phyloP scores from a whole-genome alignment of 2,329 filamentous ascomycete genomes.

The Fusarium equiseti region DNA sequence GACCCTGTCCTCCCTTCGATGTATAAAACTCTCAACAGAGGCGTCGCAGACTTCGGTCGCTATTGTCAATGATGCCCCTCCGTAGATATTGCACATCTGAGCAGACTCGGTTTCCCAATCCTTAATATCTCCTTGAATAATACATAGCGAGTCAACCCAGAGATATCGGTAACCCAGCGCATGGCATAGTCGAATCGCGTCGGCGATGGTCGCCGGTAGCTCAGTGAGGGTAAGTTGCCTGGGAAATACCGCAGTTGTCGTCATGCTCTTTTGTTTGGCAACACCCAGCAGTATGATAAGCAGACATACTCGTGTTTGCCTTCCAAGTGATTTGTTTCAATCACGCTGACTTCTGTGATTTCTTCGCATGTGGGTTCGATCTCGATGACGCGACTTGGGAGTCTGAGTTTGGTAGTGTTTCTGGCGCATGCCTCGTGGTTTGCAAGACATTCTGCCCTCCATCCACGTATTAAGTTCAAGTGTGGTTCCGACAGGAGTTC shows the following conservation, averaged over 20 bases:
- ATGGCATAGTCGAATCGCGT: background rate
- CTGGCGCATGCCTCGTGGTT: background rate
- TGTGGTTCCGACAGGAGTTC: background rate
- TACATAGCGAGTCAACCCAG: background rate
- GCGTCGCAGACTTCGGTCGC: background rate
- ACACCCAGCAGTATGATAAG: background rate
- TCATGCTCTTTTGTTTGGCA: background rate
- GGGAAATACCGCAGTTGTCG: background rate
- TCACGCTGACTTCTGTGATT: background rate
- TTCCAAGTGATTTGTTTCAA: background rate
- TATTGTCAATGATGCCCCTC: background rate
- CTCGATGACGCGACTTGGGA: background rate
- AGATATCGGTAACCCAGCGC: background rate
- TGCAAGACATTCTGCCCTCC: background rate
- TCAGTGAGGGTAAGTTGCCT: background rate
- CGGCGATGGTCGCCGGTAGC: background rate
- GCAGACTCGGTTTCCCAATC: background rate
- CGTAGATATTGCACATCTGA: background rate
- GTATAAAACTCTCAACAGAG: background rate
- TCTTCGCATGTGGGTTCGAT: background rate
- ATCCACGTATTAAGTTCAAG: background rate
- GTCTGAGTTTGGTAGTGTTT: background rate
- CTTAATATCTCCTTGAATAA: background rate
- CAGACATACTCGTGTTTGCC: background rate
- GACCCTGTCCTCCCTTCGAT: background rate